Evolutionary conservation across 2,329 filamentous ascomycete species (phyloP).

Genomic region (Magnaporthiopsis incrustans): DNA sequence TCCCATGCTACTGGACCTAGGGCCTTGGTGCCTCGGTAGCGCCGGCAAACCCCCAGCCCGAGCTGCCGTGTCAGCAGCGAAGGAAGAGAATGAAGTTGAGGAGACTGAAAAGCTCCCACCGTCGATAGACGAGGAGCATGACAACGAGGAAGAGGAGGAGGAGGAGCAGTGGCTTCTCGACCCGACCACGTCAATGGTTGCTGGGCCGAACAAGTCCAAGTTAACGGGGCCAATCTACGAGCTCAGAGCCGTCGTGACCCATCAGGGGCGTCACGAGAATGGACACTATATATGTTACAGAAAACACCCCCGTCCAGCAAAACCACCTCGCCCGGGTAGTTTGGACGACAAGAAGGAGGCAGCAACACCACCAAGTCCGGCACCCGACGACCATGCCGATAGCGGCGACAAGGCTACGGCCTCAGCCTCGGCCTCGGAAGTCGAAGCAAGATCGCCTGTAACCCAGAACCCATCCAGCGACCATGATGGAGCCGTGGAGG

Average conservation of each 20-base stretch:
- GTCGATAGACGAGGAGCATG: slow-evolving; percentile 17
- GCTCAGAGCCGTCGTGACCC: slow-evolving; percentile 76
- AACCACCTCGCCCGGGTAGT: not conserved
- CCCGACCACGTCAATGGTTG: slow-evolving; percentile 66
- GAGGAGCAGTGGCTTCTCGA: slow-evolving; percentile 64
- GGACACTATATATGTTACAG: slow-evolving; percentile 93
- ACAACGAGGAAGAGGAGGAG: slow-evolving; percentile 16
- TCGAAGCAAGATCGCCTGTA: not conserved
- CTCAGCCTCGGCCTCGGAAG: not conserved
- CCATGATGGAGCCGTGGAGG: slow-evolving; percentile 15
- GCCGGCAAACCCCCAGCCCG: slow-evolving; percentile 18
- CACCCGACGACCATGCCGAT: not conserved
- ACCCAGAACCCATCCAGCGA: slow-evolving; percentile 6
- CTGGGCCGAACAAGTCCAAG: slow-evolving; percentile 43
- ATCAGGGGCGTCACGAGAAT: slow-evolving; percentile 86
- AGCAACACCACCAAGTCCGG: slow-evolving; percentile 4
- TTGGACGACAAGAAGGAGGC: slow-evolving; percentile 12
- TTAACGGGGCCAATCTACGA: slow-evolving; percentile 59
- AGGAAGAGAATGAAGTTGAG: slow-evolving; percentile 6
- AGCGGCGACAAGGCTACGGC: not conserved
- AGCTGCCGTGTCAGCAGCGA: not conserved
- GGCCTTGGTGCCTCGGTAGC: slow-evolving; percentile 76
- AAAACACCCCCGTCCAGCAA: slow-evolving; percentile 43
- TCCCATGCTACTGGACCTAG: slow-evolving; percentile 65
- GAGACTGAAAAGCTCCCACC: slow-evolving; percentile 11